phyloP scores from a whole-genome alignment of 208 protist species.

The Leishmania aethiopica region DNA sequence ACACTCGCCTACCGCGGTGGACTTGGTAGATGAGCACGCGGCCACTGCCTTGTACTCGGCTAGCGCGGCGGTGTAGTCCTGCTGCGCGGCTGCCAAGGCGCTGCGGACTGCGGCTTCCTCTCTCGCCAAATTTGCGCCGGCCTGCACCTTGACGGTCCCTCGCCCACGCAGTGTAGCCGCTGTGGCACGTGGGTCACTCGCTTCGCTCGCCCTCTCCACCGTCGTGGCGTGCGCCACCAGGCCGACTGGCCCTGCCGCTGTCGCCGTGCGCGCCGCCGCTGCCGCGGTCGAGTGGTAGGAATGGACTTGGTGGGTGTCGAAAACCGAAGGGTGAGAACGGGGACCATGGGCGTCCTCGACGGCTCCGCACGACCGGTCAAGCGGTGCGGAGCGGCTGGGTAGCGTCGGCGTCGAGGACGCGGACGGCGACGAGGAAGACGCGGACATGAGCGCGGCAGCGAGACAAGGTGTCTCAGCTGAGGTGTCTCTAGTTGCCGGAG shows the following conservation, averaged over 20 bases:
- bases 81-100: constrained; percentile 27
- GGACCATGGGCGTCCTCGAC: neutral
- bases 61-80: constrained; percentile 30
- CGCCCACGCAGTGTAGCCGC: neutral
- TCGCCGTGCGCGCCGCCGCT: neutral
- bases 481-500: neutral
- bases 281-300: neutral
- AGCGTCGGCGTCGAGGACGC: constrained; percentile 11
- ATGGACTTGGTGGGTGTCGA: neutral
- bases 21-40: neutral
- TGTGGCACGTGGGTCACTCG: neutral
- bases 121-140: neutral
- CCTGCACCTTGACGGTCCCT: neutral
- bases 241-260: neutral
- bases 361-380: no score
- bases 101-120: constrained; percentile 34
- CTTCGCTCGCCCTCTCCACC: neutral
- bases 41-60: constrained; percentile 12
- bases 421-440: neutral
- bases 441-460: neutral
- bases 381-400: neutral
- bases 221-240: neutral
- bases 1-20: neutral
- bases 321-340: no score
- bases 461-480: neutral